Percentiles rank a stretch among this genome's conserved stretches.
Conservation (phyloP, 1,139 yeast species). For the Nakaseomyces kungkrabaensis region DNA sequence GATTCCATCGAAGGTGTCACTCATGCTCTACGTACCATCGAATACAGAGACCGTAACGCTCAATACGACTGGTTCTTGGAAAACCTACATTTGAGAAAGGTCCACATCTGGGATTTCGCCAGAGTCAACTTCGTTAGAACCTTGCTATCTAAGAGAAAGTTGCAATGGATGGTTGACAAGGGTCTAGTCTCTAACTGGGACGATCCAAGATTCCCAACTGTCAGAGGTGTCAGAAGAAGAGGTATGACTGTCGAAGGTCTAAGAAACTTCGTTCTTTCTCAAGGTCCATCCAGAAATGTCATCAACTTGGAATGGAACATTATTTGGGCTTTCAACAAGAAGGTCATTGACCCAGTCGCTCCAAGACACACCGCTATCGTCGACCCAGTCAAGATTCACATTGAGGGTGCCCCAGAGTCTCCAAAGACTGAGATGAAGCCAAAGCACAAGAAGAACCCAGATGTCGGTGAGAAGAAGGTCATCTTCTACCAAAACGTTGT, state of each 20-base stretch:
- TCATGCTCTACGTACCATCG: conserved; percentile 93
- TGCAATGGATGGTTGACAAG: conserved; percentile 97
- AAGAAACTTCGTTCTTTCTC: conserved; percentile 81
- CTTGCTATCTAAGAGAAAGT: conserved; percentile 85
- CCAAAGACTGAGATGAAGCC: conserved; percentile 65
- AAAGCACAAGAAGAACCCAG: conserved; percentile 93
- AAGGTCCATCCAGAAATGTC: conserved; percentile 95
- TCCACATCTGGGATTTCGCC: conserved; percentile 94
- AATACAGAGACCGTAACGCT: conserved; percentile 95
- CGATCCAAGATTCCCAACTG: conserved; percentile 98
- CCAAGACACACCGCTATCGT: conserved; percentile 87
- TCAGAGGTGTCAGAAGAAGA: conserved; percentile 96
- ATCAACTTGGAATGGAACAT: conserved; percentile 93
- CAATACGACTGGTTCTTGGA: conserved; percentile 94
- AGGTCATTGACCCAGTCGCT: conserved; percentile 90
- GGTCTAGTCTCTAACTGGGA: conserved; percentile 85
- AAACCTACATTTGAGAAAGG: conserved; percentile 73
- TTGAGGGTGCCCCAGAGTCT: conserved; percentile 58
- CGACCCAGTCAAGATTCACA: conserved; percentile 54
- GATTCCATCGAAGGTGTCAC: conserved; percentile 94
- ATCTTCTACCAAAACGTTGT: conserved; percentile 53
- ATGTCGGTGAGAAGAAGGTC: conserved; percentile 76
- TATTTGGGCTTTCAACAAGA: conserved; percentile 95
- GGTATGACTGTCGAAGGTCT: conserved; percentile 98
- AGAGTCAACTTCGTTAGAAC: conserved; percentile 95